phyloP scores from a whole-genome alignment of 305 asterid genomes.

The Fraxinus latifolia region DNA sequence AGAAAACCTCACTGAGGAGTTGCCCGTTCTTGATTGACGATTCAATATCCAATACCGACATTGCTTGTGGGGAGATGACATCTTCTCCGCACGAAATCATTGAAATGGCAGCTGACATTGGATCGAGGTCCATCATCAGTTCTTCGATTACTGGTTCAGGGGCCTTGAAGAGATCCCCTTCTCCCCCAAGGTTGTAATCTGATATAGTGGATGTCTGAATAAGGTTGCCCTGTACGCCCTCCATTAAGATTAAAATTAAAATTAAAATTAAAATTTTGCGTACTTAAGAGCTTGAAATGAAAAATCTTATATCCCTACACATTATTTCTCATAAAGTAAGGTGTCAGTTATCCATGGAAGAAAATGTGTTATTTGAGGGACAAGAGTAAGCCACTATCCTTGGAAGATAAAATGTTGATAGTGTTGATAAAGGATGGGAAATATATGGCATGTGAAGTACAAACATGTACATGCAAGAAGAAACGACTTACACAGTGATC shows the following conservation, averaged over 20 bases:
- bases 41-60: constrained; percentile 65
- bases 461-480: not conserved
- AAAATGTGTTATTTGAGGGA: not conserved
- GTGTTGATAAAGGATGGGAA: not conserved
- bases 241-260: constrained; percentile 18
- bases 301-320: not conserved
- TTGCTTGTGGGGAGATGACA: constrained; percentile 56
- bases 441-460: not conserved
- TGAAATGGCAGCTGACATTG: constrained; percentile 72
- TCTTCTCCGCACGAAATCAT: constrained; percentile 87
- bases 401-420: not conserved
- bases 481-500: not conserved
- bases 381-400: not conserved
- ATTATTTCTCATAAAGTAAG: not conserved
- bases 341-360: not conserved
- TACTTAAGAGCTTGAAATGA: not conserved
- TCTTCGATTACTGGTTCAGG: constrained; percentile 71
- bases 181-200: constrained; percentile 84
- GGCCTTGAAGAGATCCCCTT: constrained; percentile 84
- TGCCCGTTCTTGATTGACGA: constrained; percentile 67
- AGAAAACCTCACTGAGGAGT: constrained; percentile 75
- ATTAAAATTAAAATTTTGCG: not conserved
- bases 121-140: constrained; percentile 65
- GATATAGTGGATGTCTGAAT: constrained; percentile 42
- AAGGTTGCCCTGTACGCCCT: constrained; percentile 40